A percentile compares a stretch with the other conserved stretches of the same genome.
Conservation (phyloP, 495 filamentous ascomycete species). For the Paragyromitra xinjiangensis region DNA sequence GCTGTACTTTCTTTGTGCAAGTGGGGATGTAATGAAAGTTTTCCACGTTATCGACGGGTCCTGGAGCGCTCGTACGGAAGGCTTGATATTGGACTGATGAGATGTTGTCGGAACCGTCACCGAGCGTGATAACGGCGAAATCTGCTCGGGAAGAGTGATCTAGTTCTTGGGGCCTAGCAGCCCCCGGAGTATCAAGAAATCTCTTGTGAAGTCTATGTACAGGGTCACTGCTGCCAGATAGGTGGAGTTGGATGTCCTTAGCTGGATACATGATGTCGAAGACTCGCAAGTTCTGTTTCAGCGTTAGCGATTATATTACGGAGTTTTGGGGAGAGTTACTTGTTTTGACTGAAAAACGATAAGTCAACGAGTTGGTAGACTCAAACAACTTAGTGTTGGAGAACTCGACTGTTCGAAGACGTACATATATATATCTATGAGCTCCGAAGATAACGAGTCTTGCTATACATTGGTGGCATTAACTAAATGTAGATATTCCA, state of each 20-base stretch:
- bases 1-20: slow-evolving; percentile 3
- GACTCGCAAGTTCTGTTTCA: neutral
- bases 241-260: slow-evolving; percentile 25
- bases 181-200: neutral
- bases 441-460: neutral
- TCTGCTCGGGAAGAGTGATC: neutral
- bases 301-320: slow-evolving; percentile 9
- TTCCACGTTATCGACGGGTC: slow-evolving; percentile 14
- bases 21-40: slow-evolving; percentile 31
- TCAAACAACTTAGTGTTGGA: neutral
- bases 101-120: neutral
- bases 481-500: neutral
- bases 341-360: neutral
- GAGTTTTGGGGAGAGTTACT: neutral
- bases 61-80: neutral
- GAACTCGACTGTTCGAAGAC: neutral
- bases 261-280: slow-evolving; percentile 20
- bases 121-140: slow-evolving; percentile 25
- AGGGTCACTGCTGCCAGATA: neutral
- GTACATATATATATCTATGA: neutral
- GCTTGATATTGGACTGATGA: slow-evolving; percentile 25
- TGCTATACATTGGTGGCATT: neutral
- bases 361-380: neutral
- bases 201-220: neutral
- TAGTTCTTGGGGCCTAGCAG: neutral